Evolutionary conservation across 169 alveolate species (phyloP), one percentile per base, ranked within the genome.

Genomic region (Cryptosporidium meleagridis): DNA sequence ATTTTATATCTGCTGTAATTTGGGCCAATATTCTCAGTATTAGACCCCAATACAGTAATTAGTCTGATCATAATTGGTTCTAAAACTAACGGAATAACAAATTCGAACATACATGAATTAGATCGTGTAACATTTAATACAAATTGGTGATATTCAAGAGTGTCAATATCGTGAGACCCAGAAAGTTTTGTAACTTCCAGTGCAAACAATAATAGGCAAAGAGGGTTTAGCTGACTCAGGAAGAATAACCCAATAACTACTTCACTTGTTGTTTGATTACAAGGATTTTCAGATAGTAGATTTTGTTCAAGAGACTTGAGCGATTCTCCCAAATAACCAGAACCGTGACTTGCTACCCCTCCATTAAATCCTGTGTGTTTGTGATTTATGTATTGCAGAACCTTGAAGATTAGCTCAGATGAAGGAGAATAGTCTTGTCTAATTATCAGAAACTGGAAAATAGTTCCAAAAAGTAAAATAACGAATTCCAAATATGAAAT

Each of bases 401-500:
- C 68, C 23, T 39, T 45, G 16, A 9, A 44, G 10, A 65, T 80
- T 14, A 23, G n/a, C 18, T 65, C 89, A 14, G 65, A 61, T 8
- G 73, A 59, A 29, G 89, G 89, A 26, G 65, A 44, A 48, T 80
- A 80, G 39, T 80, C 89, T 7, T 80, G 89, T 23, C 89, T 37
- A 21, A 80, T 39, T 33, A 80, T 80, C 37, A 80, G 35, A 48
- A 80, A 80, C 70, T 80, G 89, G 55, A 62, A 80, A 18, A 80
- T 12, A 14, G 89, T 80, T n/a, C 89, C 89, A 35, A 62, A 29
- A 21, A 80, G 53, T 33, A 80, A 62, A 29, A 80, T 41, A 26
- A 80, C 9, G 31, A 80, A 80, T 18, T 80, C 89, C 21, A 80
- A 59, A 4, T 45, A 8, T 16, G 75, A 23, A 16, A 80, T 80